A percentile compares a stretch with the other conserved stretches of the same genome.
phyloP scores from a whole-genome alignment of 2,329 filamentous ascomycete genomes.

The Neofusicoccum parvum region DNA sequence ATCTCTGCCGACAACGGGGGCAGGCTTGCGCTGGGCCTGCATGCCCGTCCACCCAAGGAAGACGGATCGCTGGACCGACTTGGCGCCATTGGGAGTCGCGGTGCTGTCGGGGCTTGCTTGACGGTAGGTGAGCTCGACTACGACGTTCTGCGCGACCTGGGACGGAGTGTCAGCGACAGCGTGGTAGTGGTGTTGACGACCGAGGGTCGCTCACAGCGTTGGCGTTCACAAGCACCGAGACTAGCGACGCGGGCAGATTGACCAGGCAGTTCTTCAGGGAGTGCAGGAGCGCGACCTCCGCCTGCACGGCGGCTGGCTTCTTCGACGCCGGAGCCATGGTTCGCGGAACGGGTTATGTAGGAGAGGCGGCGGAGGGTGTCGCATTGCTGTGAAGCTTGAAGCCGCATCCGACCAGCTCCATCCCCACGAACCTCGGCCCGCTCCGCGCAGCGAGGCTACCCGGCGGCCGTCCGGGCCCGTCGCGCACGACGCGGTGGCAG shows the following conservation, averaged over 20 bases:
- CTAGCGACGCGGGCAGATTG: conserved; percentile 84
- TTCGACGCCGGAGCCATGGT: conserved; percentile 37
- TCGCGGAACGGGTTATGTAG: conserved; percentile 21
- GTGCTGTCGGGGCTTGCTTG: conserved; percentile 52
- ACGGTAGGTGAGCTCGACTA: conserved; percentile 85
- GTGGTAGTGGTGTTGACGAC: conserved; percentile 47
- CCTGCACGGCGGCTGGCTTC: conserved; percentile 55
- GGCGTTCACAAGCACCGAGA: conserved; percentile 81
- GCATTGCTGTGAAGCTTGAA: conserved; percentile 21
- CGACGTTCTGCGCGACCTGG: conserved; percentile 90
- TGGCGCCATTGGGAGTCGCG: conserved; percentile 37
- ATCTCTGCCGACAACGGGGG: conserved; percentile 73
- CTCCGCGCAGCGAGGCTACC: conserved; percentile 19
- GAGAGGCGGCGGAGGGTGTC: conserved; percentile 16
- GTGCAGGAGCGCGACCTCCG: conserved; percentile 82
- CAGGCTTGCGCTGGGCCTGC: conserved; percentile 83
- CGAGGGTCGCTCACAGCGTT: conserved; percentile 70
- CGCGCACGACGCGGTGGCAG: not conserved
- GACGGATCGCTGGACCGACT: conserved; percentile 64
- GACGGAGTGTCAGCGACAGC: conserved; percentile 33
- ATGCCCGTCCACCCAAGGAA: conserved; percentile 98
- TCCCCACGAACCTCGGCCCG: conserved; percentile 20
- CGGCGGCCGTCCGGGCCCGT: not conserved
- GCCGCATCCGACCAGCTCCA: conserved; percentile 21
- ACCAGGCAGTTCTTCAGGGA: conserved; percentile 88